phyloP scores from a whole-genome alignment of 345 rosid species.

The Pugionium dolabratum region DNA sequence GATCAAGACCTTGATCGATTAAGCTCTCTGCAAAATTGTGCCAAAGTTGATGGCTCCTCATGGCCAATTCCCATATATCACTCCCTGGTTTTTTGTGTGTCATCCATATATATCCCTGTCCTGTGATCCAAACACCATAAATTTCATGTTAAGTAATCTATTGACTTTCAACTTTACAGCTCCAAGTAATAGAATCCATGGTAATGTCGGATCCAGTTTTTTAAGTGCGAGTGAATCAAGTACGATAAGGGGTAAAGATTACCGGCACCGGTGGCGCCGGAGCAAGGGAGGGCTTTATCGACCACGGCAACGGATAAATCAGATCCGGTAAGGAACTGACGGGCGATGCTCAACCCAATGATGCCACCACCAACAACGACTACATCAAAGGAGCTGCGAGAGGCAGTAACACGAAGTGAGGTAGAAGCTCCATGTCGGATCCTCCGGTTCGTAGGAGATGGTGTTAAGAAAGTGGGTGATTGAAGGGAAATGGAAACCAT shows the following conservation, averaged over 20 bases:
- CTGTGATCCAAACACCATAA: constrained; percentile 39
- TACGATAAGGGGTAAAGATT: constrained; percentile 4
- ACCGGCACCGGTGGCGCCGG: constrained; percentile 98
- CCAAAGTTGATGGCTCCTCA: constrained; percentile 78
- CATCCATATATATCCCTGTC: constrained; percentile 91
- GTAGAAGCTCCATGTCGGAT: constrained; percentile 7
- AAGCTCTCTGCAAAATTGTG: constrained; percentile 55
- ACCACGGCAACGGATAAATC: constrained; percentile 84
- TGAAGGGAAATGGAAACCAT: constrained; percentile 28
- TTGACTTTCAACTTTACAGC: not conserved
- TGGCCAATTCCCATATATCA: constrained; percentile 63
- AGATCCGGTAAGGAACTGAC: constrained; percentile 67
- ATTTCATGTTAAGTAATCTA: not conserved
- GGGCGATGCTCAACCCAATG: constrained; percentile 80
- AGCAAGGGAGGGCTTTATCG: constrained; percentile 81
- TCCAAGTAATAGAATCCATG: not conserved
- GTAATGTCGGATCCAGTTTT: constrained; percentile 4
- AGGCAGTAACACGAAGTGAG: constrained; percentile 34
- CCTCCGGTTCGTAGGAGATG: not conserved
- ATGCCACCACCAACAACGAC: constrained; percentile 80
- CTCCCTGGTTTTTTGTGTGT: constrained; percentile 59
- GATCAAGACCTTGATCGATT: constrained; percentile 57
- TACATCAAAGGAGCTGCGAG: constrained; percentile 54
- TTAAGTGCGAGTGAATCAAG: not conserved
- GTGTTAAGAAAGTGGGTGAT: not conserved